phyloP scores from a whole-genome alignment of 1,284 basidiomycete genomes.

The Puccinia horiana region DNA sequence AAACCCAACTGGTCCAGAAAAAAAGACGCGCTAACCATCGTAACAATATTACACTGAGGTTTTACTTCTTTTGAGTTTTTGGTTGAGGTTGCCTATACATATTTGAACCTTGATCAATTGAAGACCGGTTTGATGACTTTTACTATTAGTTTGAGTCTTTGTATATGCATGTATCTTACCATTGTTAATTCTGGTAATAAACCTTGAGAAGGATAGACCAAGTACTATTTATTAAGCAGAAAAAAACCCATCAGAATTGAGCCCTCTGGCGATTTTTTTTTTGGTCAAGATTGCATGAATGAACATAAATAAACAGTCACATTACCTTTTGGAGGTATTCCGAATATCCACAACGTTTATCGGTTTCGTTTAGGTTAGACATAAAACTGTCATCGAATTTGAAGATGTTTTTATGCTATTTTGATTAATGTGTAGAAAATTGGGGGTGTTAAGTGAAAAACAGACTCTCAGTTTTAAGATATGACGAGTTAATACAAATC shows the following conservation, averaged over 20 bases:
- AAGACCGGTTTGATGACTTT: too few relatives aligned
- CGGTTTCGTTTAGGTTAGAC: conserved; percentile 64
- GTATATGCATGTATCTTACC: not conserved
- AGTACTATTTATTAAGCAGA: too few relatives aligned
- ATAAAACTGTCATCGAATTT: conserved; percentile 65
- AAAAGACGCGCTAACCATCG: not conserved
- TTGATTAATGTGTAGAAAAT: too few relatives aligned
- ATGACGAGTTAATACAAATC: not conserved
- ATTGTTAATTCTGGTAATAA: not conserved
- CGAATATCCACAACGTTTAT: conserved; percentile 67
- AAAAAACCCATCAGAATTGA: too few relatives aligned
- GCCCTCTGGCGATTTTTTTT: too few relatives aligned
- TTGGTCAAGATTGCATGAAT: too few relatives aligned
- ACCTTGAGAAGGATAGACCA: conserved; percentile 16
- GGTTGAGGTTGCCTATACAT: not conserved
- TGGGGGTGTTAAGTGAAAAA: too few relatives aligned
- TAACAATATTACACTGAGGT: conserved; percentile 25
- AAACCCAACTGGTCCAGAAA: not conserved
- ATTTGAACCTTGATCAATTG: not conserved
- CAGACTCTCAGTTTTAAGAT: too few relatives aligned
- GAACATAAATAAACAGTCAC: too few relatives aligned
- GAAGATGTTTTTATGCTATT: conserved; percentile 45
- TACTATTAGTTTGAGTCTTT: too few relatives aligned
- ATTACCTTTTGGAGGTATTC: conserved; percentile 67
- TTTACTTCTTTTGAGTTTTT: conserved; percentile 6